Base-by-base conservation (phyloP, 331 rosid species). In the Stylosanthes scabra region DNA sequence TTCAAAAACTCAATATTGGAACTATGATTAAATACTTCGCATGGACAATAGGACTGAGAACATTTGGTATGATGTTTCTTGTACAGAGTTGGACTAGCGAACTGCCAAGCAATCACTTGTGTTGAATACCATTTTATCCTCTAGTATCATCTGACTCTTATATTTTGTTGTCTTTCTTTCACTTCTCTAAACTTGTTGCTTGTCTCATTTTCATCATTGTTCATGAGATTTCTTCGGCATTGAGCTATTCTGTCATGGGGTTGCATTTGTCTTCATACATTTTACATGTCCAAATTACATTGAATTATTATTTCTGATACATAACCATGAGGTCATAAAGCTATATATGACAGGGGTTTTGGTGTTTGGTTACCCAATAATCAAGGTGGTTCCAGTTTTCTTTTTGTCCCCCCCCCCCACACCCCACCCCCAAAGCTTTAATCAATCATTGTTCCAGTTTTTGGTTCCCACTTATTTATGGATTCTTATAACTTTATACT, bases 401-500 rank as follows among this genome's bases (percentile, higher is more conserved):
- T 10, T 2, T 2, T 45, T 39, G 12, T 12, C 25, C 25, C 25
- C 25, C 25, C 25, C 25, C 25, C 25, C 0, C 25, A n/a, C n/a
- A n/a, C 25, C 25, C 25, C 25, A 20, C 25, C 25, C 25, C 25
- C 0, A 20, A 20, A 20, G 25, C 1, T 20, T 20, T 20, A 20
- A 20, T 20, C 25, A 20, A 20, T 20, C 25, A 20, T 20, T 20
- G 59, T 66, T 46, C n/a, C 37, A 6, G 62, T 47, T 39, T 55
- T 28, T 50, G 25, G 25, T 20, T 20, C 25, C 25, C 25, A 20
- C 25, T 20, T 20, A 20, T 20, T 45, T 68, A n/a, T 56, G 50
- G 40, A 58, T 76, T 54, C 41, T 74, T 49, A 63, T 12, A 49
- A 25, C 20, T 55, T 47, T 77, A 42, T 69, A 79, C 69, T 81